Percentiles rank a stretch among this genome's conserved stretches.
phyloP scores from a whole-genome alignment of 768 basidiomycete species.

The Russula compacta region DNA sequence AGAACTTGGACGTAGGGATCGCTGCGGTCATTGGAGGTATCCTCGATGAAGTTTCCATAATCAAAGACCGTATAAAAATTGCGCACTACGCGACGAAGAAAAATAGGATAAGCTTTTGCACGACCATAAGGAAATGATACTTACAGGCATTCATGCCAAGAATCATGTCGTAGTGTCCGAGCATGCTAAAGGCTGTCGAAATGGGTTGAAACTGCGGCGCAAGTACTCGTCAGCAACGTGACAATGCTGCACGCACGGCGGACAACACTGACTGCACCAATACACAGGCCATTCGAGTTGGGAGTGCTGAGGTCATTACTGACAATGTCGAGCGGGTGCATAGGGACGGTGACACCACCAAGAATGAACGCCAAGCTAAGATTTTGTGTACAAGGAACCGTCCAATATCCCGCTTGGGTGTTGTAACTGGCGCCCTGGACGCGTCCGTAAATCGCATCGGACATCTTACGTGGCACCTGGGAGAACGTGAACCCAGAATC shows the following conservation, averaged over 20 bases:
- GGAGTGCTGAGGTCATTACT: constrained; percentile 44
- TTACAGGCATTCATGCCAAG: constrained; percentile 73
- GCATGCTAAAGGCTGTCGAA: constrained; percentile 66
- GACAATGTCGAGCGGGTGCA: constrained; percentile 66
- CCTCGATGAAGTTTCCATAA: constrained; percentile 60
- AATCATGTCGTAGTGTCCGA: constrained; percentile 76
- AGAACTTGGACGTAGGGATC: constrained; percentile 66
- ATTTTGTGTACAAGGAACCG: constrained; percentile 63
- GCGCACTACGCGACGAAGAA: constrained; percentile 42
- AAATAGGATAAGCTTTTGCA: neutral
- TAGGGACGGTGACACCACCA: constrained; percentile 55
- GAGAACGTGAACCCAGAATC: constrained; percentile 67
- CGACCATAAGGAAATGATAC: constrained; percentile 22
- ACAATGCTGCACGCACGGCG: neutral
- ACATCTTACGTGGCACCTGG: constrained; percentile 64
- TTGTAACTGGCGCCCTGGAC: constrained; percentile 67
- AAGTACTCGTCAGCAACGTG: constrained; percentile 6
- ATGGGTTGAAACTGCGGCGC: constrained; percentile 66
- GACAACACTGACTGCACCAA: constrained; percentile 49
- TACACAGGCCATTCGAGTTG: constrained; percentile 36
- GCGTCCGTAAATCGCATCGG: constrained; percentile 74
- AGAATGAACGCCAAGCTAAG: constrained; percentile 66
- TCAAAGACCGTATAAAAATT: constrained; percentile 66
- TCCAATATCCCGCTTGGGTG: constrained; percentile 48
- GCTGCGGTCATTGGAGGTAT: constrained; percentile 34